These are phyloP conservation scores for Podaxis sp. DNA, from an alignment of 768 basidiomycete genomes.

Conservation along the genomic window DNA sequence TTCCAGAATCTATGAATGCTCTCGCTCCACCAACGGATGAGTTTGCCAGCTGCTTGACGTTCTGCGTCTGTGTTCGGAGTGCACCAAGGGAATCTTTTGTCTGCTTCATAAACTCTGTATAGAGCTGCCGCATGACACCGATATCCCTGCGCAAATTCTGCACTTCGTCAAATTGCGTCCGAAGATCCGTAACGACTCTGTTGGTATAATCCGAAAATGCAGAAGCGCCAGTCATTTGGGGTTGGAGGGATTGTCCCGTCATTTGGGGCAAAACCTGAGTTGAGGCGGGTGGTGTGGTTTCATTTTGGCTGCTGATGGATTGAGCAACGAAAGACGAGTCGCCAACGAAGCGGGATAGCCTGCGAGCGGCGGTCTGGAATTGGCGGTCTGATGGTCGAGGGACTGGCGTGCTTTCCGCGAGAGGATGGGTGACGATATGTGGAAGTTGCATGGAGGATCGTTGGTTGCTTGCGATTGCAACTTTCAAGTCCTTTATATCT, in stretches of 20 bases:
- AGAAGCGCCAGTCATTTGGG: slow-evolving; percentile 77
- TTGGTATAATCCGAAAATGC: slow-evolving; percentile 68
- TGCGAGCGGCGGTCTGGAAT: slow-evolving; percentile 69
- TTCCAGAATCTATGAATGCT: slow-evolving; percentile 88
- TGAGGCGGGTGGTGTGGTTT: slow-evolving; percentile 24
- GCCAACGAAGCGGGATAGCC: slow-evolving; percentile 70
- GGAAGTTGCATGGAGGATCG: slow-evolving; percentile 50
- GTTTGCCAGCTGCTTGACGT: slow-evolving; percentile 83
- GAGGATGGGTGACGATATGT: slow-evolving; percentile 51
- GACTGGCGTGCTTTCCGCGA: slow-evolving; percentile 66
- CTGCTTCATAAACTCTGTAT: slow-evolving; percentile 89
- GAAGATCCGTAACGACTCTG: slow-evolving; percentile 78
- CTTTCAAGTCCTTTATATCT: slow-evolving; percentile 88
- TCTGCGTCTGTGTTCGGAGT: slow-evolving; percentile 81
- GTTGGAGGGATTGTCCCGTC: slow-evolving; percentile 68
- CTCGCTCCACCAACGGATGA: slow-evolving; percentile 83
- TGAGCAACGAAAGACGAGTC: slow-evolving; percentile 29
- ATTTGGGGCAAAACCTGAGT: slow-evolving; percentile 54
- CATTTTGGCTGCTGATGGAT: slow-evolving; percentile 25
- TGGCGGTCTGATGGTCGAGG: slow-evolving; percentile 76
- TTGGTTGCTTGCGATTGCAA: slow-evolving; percentile 53
- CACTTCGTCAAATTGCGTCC: slow-evolving; percentile 93
- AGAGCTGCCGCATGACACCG: slow-evolving; percentile 91
- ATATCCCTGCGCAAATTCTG: slow-evolving; percentile 92
- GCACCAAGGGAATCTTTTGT: slow-evolving; percentile 83